Percentiles rank a stretch among this genome's conserved stretches.
Conservation (phyloP, 306 rosid genomes). For the Vigna reflexopilosa region DNA sequence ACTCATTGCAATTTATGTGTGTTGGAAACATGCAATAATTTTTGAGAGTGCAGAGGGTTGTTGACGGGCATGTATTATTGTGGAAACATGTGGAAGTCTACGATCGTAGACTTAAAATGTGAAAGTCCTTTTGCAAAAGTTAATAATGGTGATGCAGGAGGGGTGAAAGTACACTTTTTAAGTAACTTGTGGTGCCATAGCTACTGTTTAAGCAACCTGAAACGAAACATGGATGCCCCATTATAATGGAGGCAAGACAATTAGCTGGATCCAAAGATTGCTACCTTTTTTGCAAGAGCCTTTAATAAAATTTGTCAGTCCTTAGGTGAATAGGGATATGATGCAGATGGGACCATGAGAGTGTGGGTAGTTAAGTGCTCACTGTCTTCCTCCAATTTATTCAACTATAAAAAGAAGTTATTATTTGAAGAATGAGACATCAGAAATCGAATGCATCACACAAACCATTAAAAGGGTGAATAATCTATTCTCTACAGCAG, state of each 20-base stretch:
- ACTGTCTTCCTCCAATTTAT: too few relatives aligned
- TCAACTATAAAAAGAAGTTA: too few relatives aligned
- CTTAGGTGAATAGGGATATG: neutral
- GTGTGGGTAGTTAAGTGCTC: too few relatives aligned
- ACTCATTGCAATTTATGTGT: too few relatives aligned
- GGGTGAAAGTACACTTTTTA: neutral
- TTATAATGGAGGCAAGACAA: conserved; percentile 12
- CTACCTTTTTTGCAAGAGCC: neutral
- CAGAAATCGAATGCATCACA: too few relatives aligned
- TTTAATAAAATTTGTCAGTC: conserved; percentile 16
- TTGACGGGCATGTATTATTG: too few relatives aligned
- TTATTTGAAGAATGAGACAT: too few relatives aligned
- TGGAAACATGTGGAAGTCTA: neutral
- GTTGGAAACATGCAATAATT: too few relatives aligned
- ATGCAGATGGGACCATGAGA: neutral
- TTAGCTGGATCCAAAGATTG: conserved; percentile 12
- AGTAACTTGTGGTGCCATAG: neutral
- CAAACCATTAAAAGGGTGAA: too few relatives aligned
- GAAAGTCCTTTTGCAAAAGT: neutral
- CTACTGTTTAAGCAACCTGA: conserved; percentile 2
- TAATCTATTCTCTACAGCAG: too few relatives aligned
- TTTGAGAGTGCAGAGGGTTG: too few relatives aligned
- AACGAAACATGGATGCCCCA: neutral
- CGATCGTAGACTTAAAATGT: neutral
- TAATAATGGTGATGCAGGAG: neutral